These are phyloP conservation scores for Drosera spatulata DNA, from an alignment of 179 eudicot genomes.

Conservation along the genomic window DNA sequence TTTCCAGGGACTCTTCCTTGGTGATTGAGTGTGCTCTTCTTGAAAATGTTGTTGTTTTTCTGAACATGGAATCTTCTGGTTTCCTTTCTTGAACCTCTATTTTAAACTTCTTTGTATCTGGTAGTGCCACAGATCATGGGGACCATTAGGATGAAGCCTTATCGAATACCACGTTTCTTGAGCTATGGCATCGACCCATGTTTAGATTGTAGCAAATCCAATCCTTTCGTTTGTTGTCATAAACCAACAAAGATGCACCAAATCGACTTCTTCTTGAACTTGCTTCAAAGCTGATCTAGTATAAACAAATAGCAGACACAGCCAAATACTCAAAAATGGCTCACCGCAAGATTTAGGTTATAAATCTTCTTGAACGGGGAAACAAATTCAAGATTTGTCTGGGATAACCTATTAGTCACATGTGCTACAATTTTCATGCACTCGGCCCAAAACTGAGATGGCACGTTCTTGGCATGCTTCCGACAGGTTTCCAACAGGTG, in stretches of 20 bases:
- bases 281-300: neutral
- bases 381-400: neutral
- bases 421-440: too few species aligned
- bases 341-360: neutral
- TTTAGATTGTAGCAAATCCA: neutral
- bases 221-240: neutral
- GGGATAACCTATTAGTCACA: neutral
- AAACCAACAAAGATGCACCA: neutral
- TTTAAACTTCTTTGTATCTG: too few species aligned
- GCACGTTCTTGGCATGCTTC: neutral
- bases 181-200: neutral
- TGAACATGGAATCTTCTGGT: too few species aligned
- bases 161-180: neutral
- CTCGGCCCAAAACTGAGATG: neutral
- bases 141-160: neutral
- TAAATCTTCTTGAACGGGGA: neutral
- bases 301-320: neutral
- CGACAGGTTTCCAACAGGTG: neutral
- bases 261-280: neutral
- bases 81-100: too few species aligned
- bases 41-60: too few species aligned
- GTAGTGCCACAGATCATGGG: neutral
- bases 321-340: too few species aligned
- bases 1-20: too few species aligned
- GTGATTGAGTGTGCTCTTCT: neutral